Percentiles rank a stretch among this genome's conserved stretches.
Conservation (phyloP, 441 rosid genomes). For the Gossypium davidsonii region DNA sequence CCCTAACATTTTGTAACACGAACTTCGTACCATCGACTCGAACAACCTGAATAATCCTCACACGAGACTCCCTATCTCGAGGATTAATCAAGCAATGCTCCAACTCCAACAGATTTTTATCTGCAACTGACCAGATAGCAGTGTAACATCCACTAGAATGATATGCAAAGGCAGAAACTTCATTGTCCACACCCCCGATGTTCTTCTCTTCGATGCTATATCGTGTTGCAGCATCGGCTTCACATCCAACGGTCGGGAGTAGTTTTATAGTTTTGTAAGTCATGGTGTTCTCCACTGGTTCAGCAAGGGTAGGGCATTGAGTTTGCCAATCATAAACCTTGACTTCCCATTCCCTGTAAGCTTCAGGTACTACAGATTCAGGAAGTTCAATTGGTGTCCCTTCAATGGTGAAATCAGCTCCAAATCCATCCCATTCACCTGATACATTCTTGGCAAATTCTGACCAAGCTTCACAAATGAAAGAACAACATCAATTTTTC, state of each 20-base stretch:
- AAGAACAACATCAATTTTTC: background rate
- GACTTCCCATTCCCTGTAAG: slow-evolving; percentile 91
- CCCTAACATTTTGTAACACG: slow-evolving; percentile 40
- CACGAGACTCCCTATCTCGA: slow-evolving; percentile 67
- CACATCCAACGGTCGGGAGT: slow-evolving; percentile 96
- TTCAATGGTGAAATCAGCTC: slow-evolving; percentile 64
- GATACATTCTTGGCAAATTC: slow-evolving; percentile 68
- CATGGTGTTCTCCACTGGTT: slow-evolving; percentile 30
- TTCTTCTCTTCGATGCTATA: slow-evolving; percentile 46
- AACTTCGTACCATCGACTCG: slow-evolving; percentile 27
- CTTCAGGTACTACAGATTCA: slow-evolving; percentile 77
- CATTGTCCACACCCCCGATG: slow-evolving; percentile 29
- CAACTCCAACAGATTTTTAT: slow-evolving; percentile 40
- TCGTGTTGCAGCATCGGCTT: slow-evolving; percentile 90
- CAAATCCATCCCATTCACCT: slow-evolving; percentile 96
- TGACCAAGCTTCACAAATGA: slow-evolving; percentile 45
- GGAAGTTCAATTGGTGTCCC: slow-evolving; percentile 77
- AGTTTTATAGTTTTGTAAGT: slow-evolving; percentile 60
- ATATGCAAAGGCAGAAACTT: slow-evolving; percentile 57
- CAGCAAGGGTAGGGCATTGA: slow-evolving; percentile 84
- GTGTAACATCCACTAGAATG: slow-evolving; percentile 61
- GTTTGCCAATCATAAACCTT: slow-evolving; percentile 95
- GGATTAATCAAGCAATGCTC: slow-evolving; percentile 85
- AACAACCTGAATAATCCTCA: slow-evolving; percentile 57
- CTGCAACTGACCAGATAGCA: slow-evolving; percentile 52